Evolutionary conservation across 441 rosid species (phyloP), one percentile per base, ranked within the genome.

Genomic region (Heliophila coronopifolia): DNA sequence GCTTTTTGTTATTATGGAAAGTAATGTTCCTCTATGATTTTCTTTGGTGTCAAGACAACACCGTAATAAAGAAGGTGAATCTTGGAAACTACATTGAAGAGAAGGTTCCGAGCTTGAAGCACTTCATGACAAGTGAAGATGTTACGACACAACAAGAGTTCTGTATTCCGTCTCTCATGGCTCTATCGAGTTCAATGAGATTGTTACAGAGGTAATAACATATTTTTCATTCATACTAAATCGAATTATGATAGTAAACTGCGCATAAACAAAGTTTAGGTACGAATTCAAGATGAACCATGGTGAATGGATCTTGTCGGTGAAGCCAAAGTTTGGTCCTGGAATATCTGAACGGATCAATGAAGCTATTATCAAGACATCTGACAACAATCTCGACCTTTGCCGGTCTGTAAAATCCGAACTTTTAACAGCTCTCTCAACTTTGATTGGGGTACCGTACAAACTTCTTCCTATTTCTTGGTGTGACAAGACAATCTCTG

Each of bases 201-300:
- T 60, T 62, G 61, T 81, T 84, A 48, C 83, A 67, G 58, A 87
- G 90, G 95, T 83, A 60, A 18, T n/a, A 11, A 32, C 11, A 44
- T 54, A 2, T 20, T 37, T 46, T 30, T 16, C 33, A 13, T 18
- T 24, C n/a, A 9, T 22, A 19, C 10, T 12, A 13, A 46, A 20
- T 7, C 8, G 15, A 31, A n/a, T 12, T 30, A 6, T 19, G 2
- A 8, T 20, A 14, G 43, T 17, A 28, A 49, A 17, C 23, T 46
- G 50, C n/a, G 41, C 12, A 64, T 56, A 52, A 52, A 18, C 22
- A 15, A 54, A 62, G 41, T 37, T 2, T 56, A 85, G 92, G 82
- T 66, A 65, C 46, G 96, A 91, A 54, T 91, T 91, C 77, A 87
- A 83, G 82, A 77, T 65, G 3, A 75, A 84, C 66, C 91, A 86